phyloP scores from a whole-genome alignment of 371 early-diverging fungal genomes.

The Lichtheimia corymbifera region DNA sequence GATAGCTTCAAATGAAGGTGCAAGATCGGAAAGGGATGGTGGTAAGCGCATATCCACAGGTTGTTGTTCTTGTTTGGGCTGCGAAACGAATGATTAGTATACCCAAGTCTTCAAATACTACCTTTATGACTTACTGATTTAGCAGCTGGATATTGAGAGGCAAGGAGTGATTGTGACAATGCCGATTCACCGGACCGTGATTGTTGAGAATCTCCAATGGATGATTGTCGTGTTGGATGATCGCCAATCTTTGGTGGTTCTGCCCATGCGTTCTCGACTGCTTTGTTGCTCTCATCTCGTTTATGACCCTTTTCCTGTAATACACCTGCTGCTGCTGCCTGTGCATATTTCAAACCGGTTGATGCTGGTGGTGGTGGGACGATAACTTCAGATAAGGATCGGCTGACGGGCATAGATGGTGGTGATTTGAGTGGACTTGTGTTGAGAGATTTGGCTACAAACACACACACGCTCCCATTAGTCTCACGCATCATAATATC shows the following conservation, averaged over 20 bases:
- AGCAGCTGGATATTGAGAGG: conserved; percentile 22
- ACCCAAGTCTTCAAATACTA: no score
- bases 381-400: no score
- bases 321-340: conserved; percentile 29
- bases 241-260: conserved; percentile 31
- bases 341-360: conserved; percentile 29
- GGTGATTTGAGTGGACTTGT: conserved; percentile 14
- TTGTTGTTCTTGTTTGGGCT: neutral
- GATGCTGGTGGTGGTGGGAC: neutral
- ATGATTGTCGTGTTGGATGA: conserved; percentile 10
- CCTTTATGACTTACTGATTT: conserved; percentile 3
- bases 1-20: conserved; percentile 72
- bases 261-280: conserved; percentile 21
- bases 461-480: no score
- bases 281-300: neutral
- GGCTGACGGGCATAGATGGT: neutral
- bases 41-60: conserved; percentile 56
- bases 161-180: conserved; percentile 11
- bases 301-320: conserved; percentile 8
- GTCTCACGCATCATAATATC: no score
- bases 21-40: conserved; percentile 75
- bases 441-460: no score
- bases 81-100: neutral
- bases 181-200: conserved; percentile 10
- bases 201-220: conserved; percentile 9